Percentiles rank a stretch among this genome's conserved stretches.
phyloP scores from a whole-genome alignment of 371 early-diverging fungal genomes.

The Apophysomyces trapeziformis region DNA sequence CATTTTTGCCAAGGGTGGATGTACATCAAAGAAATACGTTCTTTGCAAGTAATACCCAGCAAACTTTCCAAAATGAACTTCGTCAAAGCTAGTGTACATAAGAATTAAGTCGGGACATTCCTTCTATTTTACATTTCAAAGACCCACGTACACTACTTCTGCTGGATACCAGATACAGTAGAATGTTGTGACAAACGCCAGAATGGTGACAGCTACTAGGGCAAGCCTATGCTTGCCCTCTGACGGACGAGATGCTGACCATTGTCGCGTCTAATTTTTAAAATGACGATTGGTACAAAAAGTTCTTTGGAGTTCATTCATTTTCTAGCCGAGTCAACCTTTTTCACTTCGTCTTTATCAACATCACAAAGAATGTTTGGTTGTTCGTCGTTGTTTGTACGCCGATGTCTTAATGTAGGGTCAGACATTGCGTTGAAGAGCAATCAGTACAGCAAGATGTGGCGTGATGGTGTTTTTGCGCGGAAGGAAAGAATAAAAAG shows the following conservation, averaged over 20 bases:
- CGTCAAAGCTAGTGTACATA: constrained; percentile 66
- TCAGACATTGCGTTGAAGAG: constrained; percentile 5
- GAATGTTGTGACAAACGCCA: constrained; percentile 25
- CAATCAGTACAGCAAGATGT: background rate
- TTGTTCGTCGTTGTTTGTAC: constrained; percentile 3
- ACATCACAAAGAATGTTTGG: background rate
- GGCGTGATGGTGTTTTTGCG: background rate
- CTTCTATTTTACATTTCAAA: background rate
- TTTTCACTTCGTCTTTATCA: background rate
- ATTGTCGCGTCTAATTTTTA: background rate
- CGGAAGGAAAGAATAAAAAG: background rate
- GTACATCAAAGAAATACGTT: constrained; percentile 99
- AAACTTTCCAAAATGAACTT: constrained; percentile 99
- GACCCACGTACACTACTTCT: constrained; percentile 67
- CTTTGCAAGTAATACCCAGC: constrained; percentile 93
- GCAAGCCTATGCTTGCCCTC: constrained; percentile 4
- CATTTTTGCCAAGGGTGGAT: constrained; percentile 99
- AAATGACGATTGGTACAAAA: background rate
- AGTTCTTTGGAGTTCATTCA: background rate
- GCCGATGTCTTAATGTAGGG: constrained; percentile 7
- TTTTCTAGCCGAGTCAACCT: background rate
- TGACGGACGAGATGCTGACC: background rate
- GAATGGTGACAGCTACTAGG: constrained; percentile 13
- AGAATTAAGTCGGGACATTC: background rate
- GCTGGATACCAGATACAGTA: constrained; percentile 68